Percentiles rank a stretch among this genome's conserved stretches.
phyloP scores from a whole-genome alignment of 305 asterid species.

The Fraxinus albicans region DNA sequence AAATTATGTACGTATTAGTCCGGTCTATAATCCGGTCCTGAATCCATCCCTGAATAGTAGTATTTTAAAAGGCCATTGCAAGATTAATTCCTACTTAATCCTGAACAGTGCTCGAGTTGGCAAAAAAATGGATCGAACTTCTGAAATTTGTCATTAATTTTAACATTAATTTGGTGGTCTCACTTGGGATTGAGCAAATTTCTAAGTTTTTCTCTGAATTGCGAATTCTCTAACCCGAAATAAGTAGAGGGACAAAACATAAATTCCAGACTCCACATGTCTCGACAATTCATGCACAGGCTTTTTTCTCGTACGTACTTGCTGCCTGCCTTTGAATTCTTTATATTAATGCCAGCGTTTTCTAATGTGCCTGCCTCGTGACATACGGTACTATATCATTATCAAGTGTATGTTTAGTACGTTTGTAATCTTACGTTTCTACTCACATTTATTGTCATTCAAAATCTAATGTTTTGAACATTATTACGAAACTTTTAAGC shows the following conservation, averaged over 20 bases:
- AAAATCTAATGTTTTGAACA: no score
- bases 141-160: background rate
- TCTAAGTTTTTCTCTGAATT: background rate
- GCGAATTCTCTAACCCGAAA: background rate
- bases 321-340: background rate
- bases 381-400: background rate
- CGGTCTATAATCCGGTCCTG: no score
- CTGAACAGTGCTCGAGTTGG: background rate
- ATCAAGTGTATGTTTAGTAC: background rate
- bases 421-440: background rate
- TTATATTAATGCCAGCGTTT: background rate
- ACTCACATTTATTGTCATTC: background rate
- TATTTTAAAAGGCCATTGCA: background rate
- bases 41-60: background rate
- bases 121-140: background rate
- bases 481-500: background rate
- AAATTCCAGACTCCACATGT: background rate
- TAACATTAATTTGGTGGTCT: background rate
- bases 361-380: background rate
- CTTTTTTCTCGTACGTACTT: background rate
- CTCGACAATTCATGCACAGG: background rate
- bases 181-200: background rate
- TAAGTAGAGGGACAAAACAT: background rate
- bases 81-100: background rate
- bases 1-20: no score